Conservation (phyloP, 2,329 filamentous ascomycete species). For the Colletotrichum horii region DNA sequence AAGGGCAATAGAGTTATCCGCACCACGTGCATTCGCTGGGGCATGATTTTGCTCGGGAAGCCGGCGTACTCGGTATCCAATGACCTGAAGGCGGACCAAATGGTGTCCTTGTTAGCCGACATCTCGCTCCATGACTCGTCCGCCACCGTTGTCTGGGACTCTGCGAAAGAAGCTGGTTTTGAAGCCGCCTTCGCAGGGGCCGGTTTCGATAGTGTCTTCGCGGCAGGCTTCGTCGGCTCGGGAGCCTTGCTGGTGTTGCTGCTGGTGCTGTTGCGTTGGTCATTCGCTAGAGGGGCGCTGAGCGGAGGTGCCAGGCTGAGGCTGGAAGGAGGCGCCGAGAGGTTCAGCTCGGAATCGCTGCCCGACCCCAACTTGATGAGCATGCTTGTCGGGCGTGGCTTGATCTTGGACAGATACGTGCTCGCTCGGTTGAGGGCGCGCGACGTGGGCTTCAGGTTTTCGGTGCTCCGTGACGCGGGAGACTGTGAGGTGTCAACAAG, state of each 20-base stretch:
- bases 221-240: neutral
- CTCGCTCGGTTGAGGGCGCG: constrained; percentile 49
- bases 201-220: neutral
- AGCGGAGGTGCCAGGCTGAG: constrained; percentile 46
- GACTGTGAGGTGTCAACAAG: constrained; percentile 24
- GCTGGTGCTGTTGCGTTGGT: neutral
- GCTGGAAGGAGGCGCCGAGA: constrained; percentile 48
- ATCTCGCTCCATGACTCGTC: constrained; percentile 53
- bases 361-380: constrained; percentile 43
- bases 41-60: constrained; percentile 75
- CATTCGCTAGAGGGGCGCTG: constrained; percentile 26
- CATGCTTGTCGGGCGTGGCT: constrained; percentile 48
- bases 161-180: constrained; percentile 41
- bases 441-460: constrained; percentile 41
- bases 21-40: constrained; percentile 78
- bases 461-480: constrained; percentile 36
- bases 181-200: constrained; percentile 29
- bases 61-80: constrained; percentile 53
- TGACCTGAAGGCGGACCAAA: constrained; percentile 61
- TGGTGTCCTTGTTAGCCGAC: constrained; percentile 52
- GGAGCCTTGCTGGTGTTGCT: neutral
- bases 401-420: constrained; percentile 57
- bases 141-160: constrained; percentile 41
- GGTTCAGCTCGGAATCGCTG: constrained; percentile 42
- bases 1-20: constrained; percentile 78